Base-by-base conservation (phyloP, 2,329 filamentous ascomycete genomes). In the Cercospora nicotianae region DNA sequence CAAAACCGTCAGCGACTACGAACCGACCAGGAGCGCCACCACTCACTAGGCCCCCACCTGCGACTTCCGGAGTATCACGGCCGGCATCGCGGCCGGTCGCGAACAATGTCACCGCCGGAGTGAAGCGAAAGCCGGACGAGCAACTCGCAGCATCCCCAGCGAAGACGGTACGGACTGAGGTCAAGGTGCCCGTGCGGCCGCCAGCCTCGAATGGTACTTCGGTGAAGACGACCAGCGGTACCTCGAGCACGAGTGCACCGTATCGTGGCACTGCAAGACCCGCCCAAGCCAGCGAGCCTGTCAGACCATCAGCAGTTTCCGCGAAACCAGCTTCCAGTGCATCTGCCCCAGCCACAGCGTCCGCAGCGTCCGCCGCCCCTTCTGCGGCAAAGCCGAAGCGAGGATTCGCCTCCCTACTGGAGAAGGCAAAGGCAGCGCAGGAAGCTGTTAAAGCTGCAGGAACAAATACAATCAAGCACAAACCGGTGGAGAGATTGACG, bases 381-480 rank as follows among this genome's bases (percentile, higher is more conserved):
- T 66, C 69, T 76, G 10, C 74, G 13, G 65, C 78, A 45, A 69
- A 70, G 2, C 80, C 85, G 1, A 89, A 92, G 79, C 91, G 90
- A 75, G 89, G 90, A 1, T 94, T 88, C 77, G 87, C 89, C 42
- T 90, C 93, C 74, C 90, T 93, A 68, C 84, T 94, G 80, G 89
- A 89, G 65, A 86, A 90, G 72, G 91, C 88, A 33, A 88, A 91
- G 75, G 87, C 87, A 69, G 89, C 87, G 12, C 87, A 91, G 74
- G 83, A 81, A 70, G 81, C 81, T 82, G 45, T 82, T 81, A 48
- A 86, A 87, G 81, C 85, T 83, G n/a, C 85, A 86, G 72, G 78
- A 64, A 84, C 90, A 26, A 90, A 90, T 65, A 88, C 87, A 73
- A 91, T 93, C 72, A 90, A 92, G 76, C 90, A 93, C 78, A 92